Conservation (phyloP, 1,139 yeast genomes). For the Candida pseudoviswanathii region DNA sequence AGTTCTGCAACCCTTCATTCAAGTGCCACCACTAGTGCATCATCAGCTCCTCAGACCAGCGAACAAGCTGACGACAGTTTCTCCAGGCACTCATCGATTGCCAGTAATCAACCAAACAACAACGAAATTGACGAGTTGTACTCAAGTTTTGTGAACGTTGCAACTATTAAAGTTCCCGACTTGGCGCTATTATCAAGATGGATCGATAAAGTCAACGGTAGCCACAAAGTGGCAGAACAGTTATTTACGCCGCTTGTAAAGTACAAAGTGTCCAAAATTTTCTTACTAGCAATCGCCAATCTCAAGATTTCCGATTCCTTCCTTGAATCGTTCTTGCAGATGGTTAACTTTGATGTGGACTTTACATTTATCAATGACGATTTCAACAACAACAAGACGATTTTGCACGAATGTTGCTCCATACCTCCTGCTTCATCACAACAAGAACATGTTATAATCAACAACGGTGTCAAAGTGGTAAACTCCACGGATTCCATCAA, state of each 20-base stretch:
- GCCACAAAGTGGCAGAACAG: slow-evolving; percentile 10
- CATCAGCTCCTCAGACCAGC: slow-evolving; percentile 1
- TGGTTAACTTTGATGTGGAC: slow-evolving; percentile 47
- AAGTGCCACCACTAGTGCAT: slow-evolving; percentile 1
- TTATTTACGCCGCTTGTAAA: slow-evolving; percentile 19
- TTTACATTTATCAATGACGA: slow-evolving; percentile 40
- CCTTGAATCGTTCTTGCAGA: slow-evolving; percentile 45
- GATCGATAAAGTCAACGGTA: slow-evolving; percentile 46
- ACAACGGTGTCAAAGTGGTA: slow-evolving; percentile 49
- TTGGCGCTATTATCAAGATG: slow-evolving; percentile 50
- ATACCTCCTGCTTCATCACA: slow-evolving; percentile 38
- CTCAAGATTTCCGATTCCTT: slow-evolving; percentile 51
- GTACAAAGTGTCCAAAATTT: slow-evolving; percentile 61
- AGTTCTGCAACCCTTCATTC: slow-evolving; percentile 1
- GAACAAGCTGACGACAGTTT: slow-evolving; percentile 9
- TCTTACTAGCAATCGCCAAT: slow-evolving; percentile 62
- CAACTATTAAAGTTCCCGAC: slow-evolving; percentile 48
- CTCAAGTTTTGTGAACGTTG: slow-evolving; percentile 65
- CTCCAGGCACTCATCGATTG: slow-evolving; percentile 15
- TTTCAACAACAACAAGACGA: slow-evolving; percentile 43
- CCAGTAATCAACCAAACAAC: slow-evolving; percentile 18
- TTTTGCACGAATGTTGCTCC: slow-evolving; percentile 50
- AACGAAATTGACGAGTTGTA: slow-evolving; percentile 65
- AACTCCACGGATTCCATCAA: slow-evolving; percentile 44
- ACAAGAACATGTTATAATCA: slow-evolving; percentile 39